Evolutionary conservation across 345 rosid species (phyloP), one percentile per base, ranked within the genome.

Genomic region (Heritiera fomes): DNA sequence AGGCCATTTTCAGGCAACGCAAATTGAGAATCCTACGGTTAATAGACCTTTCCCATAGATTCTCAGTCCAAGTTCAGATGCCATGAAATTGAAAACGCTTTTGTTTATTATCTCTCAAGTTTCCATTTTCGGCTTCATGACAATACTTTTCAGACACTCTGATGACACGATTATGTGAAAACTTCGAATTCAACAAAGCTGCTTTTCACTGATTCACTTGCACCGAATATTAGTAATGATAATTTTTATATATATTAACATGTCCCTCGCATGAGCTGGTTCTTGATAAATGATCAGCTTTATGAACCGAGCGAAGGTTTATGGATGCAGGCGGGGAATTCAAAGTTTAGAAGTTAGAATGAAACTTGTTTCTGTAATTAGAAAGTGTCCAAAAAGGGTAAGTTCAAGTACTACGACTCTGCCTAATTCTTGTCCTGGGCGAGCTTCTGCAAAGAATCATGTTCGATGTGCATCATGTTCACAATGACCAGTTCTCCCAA

Each of bases 401-500:
- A 64, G 68, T 15, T 2, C 59, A 53, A 75, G 63, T 63, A 63
- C 45, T 32, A 55, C 2, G 49, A 50, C 13, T 6, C n/a, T 23
- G 30, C 32, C 41, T 28, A 71, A 8, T 12, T 40, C 58, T 56
- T 12, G 30, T 15, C 63, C 28, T 30, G 61, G 73, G 60, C 59
- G 14, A 18, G 14, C 0, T 11, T 11, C 38, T 14, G 49, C 38
- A 50, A 2, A 5, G 23, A 32, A 30, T 40, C 70, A 73, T 53
- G 59, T 70, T 80, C 72, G 75, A 80, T 60, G 81, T 76, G 74
- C 73, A 49, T 11, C 71, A 77, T 38, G 43, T 61, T 63, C 61
- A 73, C 40, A 72, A 62, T 79, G 80, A 43, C 49, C 79, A 32
- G 71, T 23, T 69, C 73, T 53, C 77, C 45, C 34, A 46, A 50